These are phyloP conservation scores for Pyracantha coccinea DNA, from an alignment of 331 rosid genomes.

Conservation along the genomic window DNA sequence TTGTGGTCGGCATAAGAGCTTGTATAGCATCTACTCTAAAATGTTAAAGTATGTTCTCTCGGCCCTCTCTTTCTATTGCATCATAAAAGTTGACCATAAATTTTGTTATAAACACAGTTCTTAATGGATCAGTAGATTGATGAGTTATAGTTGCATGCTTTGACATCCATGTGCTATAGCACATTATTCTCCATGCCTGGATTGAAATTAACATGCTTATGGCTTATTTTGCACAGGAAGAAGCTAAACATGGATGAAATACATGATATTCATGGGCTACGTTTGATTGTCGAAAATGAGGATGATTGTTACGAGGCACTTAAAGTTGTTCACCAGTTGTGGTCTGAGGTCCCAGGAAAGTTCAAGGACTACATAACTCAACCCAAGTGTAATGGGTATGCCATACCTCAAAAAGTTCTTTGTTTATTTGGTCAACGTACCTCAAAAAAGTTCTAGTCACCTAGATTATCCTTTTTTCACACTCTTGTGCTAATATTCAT, in stretches of 20 bases:
- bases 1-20: slow-evolving; percentile 89
- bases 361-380: slow-evolving; percentile 69
- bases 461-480: background rate
- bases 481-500: slow-evolving; percentile 11
- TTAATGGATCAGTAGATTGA: background rate
- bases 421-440: background rate
- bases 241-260: slow-evolving; percentile 71
- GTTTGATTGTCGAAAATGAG: slow-evolving; percentile 81
- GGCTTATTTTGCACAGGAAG: slow-evolving; percentile 50
- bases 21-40: slow-evolving; percentile 74
- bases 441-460: too few relatives aligned
- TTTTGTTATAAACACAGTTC: background rate
- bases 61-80: slow-evolving; percentile 10
- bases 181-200: background rate
- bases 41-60: slow-evolving; percentile 62
- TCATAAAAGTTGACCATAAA: background rate
- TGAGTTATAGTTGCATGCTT: background rate
- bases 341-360: slow-evolving; percentile 86
- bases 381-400: slow-evolving; percentile 92
- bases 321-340: slow-evolving; percentile 56
- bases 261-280: slow-evolving; percentile 87
- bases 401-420: background rate
- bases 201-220: background rate
- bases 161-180: background rate
- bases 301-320: slow-evolving; percentile 84